Conservation (phyloP, 1,284 basidiomycete species). For the Lignosus rhinocerotis region DNA sequence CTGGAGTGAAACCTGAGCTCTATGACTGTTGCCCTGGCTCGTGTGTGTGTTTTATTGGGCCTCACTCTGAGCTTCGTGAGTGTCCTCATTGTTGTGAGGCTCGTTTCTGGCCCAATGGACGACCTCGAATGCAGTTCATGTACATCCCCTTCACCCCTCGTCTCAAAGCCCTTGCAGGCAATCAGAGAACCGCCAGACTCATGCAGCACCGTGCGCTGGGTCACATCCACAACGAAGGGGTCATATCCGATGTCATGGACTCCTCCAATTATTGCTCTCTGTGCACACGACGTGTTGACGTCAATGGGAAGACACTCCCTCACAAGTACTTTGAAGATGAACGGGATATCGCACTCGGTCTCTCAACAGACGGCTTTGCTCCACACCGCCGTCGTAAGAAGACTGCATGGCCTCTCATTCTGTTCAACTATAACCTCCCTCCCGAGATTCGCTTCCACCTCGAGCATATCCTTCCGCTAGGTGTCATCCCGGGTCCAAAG, state of each 20-base stretch:
- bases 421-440: conserved; percentile 42
- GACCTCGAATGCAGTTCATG: conserved; percentile 13
- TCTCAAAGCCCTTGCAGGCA: conserved; percentile 10
- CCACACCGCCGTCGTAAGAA: conserved; percentile 38
- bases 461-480: conserved; percentile 36
- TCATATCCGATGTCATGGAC: conserved; percentile 10
- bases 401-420: conserved; percentile 43
- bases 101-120: conserved; percentile 22
- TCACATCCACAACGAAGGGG: conserved; percentile 2
- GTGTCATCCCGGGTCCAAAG: conserved; percentile 45
- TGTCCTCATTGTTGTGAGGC: conserved; percentile 37
- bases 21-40: conserved; percentile 42
- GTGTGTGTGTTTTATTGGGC: conserved; percentile 36
- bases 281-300: conserved; percentile 5
- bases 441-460: conserved; percentile 35
- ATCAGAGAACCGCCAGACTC: conserved; percentile 7
- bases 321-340: conserved; percentile 28
- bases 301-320: conserved; percentile 7
- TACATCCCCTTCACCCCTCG: conserved; percentile 24
- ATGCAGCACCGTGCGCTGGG: conserved; percentile 26
- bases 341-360: conserved; percentile 33
- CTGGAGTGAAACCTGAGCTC: conserved; percentile 30
- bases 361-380: conserved; percentile 38
- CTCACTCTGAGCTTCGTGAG: conserved; percentile 18
- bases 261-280: conserved; percentile 11